Evolutionary conservation across 352 stramenopile species (phyloP), one percentile per base, ranked within the genome.

Genomic region (Pythium utonaiense): DNA sequence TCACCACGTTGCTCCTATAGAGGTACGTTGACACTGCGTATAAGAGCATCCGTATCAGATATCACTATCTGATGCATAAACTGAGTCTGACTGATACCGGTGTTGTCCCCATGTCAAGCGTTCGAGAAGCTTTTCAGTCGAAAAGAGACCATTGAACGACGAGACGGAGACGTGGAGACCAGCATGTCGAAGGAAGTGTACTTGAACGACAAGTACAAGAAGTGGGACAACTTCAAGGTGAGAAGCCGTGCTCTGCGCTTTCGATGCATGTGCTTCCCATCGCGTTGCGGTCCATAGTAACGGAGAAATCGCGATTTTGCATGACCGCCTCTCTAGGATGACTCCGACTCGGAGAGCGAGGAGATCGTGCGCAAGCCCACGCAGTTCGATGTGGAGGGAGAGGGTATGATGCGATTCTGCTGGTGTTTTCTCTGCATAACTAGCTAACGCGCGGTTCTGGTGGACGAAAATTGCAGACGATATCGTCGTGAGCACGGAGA

Each of bases 171-270:
- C 8, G 31, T 13, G 17, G 17, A 34, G 38, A 40, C 8, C 24
- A 65, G 12, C 14, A 81, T 81, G 55, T 66, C 77, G 47, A 64
- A 72, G 53, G 83, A 93, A 53, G 53, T 92, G 54, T 95, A 78
- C 66, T 72, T 95, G 64, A 90, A 67, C 72, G 88, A 95, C 70
- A 95, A 89, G 53, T 95, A 95, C 70, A 77, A 91, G 73, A 95
- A 93, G 65, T 95, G 85, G 85, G 81, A 90, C 69, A 83, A 91
- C 54, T 93, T 95, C 53, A 76, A 86, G 74, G 84, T 92, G 40
- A 31, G 66, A 50, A 19, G 27, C 21, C 22, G 12, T 53, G 6
- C 58, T 27, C 4, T 22, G n/a, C 6, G 9, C 54, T 45, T 10
- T 53, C 17, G 17, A 33, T 55, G 16, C n/a, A 62, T 52, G 27